These are phyloP conservation scores for Hypomyces rosellus DNA, from an alignment of 2,329 filamentous ascomycete genomes.

Conservation along the genomic window DNA sequence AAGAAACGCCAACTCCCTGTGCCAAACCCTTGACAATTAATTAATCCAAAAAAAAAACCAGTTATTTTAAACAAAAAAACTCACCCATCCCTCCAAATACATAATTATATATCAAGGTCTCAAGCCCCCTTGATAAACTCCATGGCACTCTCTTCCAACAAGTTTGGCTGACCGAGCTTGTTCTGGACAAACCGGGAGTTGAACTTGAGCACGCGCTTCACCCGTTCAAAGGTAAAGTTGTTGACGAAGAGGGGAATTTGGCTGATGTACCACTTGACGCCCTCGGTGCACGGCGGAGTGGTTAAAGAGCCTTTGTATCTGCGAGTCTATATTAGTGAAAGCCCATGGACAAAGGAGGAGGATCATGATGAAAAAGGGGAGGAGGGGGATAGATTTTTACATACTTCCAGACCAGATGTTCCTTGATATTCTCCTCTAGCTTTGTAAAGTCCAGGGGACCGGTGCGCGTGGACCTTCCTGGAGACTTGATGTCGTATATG, in stretches of 20 bases:
- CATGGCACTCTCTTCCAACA: slow-evolving; percentile 3
- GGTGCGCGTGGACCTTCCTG: slow-evolving; percentile 32
- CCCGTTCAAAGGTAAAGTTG: slow-evolving; percentile 42
- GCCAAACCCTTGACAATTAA: too few species aligned
- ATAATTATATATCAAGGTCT: too few species aligned
- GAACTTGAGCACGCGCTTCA: slow-evolving; percentile 49
- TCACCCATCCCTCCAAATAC: too few species aligned
- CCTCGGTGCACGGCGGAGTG: slow-evolving; percentile 56
- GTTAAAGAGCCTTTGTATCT: slow-evolving; percentile 50
- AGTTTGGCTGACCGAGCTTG: slow-evolving; percentile 33
- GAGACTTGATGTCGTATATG: slow-evolving; percentile 30
- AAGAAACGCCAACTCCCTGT: too few species aligned
- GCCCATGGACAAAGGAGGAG: too few species aligned
- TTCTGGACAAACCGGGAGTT: slow-evolving; percentile 52
- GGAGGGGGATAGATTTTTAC: background rate
- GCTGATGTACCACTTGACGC: slow-evolving; percentile 47
- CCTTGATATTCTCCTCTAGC: slow-evolving; percentile 28
- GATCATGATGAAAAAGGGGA: too few species aligned
- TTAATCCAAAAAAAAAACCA: too few species aligned
- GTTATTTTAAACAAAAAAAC: too few species aligned
- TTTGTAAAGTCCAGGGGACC: slow-evolving; percentile 36
- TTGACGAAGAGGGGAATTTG: slow-evolving; percentile 36
- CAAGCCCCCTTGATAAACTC: too few species aligned
- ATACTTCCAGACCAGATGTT: slow-evolving; percentile 24
- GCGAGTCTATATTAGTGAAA: slow-evolving; percentile 21